phyloP scores from a whole-genome alignment of 768 basidiomycete species.

The Boletus barrowsii region DNA sequence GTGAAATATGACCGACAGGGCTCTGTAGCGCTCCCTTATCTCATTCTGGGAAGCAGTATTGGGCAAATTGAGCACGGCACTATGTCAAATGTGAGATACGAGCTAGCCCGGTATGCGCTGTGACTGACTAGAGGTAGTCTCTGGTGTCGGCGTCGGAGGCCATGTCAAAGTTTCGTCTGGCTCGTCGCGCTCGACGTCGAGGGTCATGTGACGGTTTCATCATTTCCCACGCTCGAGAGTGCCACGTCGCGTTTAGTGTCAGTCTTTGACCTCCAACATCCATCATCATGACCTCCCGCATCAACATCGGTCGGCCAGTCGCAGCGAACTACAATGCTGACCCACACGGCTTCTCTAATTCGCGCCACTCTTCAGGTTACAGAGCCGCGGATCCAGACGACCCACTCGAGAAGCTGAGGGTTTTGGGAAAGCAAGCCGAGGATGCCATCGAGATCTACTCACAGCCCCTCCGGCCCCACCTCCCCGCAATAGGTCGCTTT shows the following conservation, averaged over 20 bases:
- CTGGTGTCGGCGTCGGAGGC: constrained; percentile 7
- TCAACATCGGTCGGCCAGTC: constrained; percentile 75
- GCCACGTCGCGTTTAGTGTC: constrained; percentile 23
- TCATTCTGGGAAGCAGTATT: constrained; percentile 61
- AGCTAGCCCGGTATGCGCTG: background rate
- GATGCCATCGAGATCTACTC: constrained; percentile 91
- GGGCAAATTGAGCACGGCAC: constrained; percentile 70
- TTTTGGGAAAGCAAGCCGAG: constrained; percentile 73
- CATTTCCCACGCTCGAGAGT: constrained; percentile 22
- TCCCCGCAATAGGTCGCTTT: constrained; percentile 94
- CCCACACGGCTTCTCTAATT: constrained; percentile 79
- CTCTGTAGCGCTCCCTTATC: constrained; percentile 69
- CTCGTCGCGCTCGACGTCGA: background rate
- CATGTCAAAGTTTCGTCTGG: background rate
- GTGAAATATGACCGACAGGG: constrained; percentile 76
- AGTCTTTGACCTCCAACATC: constrained; percentile 1
- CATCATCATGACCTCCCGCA: constrained; percentile 70
- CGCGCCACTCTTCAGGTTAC: constrained; percentile 66
- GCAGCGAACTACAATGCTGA: constrained; percentile 58
- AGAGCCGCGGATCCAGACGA: constrained; percentile 78
- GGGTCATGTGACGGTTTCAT: constrained; percentile 21
- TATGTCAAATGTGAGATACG: background rate
- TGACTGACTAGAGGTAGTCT: constrained; percentile 31
- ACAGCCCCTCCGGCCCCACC: constrained; percentile 88
- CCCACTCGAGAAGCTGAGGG: constrained; percentile 74